A percentile compares a stretch with the other conserved stretches of the same genome.
Evolutionary conservation across 2,329 filamentous ascomycete genomes (phyloP).

Genomic region (Trichoderma semiorbis): DNA sequence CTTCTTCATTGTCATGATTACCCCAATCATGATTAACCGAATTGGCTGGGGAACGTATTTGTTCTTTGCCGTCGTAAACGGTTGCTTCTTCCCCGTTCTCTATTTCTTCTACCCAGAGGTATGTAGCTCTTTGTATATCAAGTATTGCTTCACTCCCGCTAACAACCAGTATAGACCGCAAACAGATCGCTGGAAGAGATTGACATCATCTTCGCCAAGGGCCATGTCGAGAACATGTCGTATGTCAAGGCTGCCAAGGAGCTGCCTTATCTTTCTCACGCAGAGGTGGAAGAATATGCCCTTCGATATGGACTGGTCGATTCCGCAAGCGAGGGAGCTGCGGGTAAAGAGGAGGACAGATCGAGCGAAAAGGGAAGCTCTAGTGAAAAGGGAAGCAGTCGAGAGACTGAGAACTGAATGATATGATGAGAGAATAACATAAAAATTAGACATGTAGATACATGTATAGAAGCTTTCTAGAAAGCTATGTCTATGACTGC

Average conservation of each 20-base stretch:
- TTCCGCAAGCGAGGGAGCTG: neutral
- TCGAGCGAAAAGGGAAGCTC: constrained; percentile 2
- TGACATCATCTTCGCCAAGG: constrained; percentile 59
- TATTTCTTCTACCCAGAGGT: constrained; percentile 53
- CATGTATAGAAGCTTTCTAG: neutral
- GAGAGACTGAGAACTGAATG: neutral
- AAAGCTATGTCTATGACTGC: neutral
- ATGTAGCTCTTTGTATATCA: neutral
- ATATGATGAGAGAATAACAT: neutral
- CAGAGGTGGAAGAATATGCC: constrained; percentile 51
- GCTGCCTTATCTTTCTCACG: constrained; percentile 49
- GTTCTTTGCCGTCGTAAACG: constrained; percentile 47
- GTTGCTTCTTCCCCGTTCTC: constrained; percentile 27
- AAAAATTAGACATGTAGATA: neutral
- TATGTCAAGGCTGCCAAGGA: constrained; percentile 58
- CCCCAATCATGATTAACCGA: constrained; percentile 52
- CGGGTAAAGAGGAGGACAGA: neutral
- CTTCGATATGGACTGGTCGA: constrained; percentile 8
- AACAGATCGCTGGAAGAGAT: constrained; percentile 51
- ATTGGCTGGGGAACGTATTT: constrained; percentile 52
- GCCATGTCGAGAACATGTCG: constrained; percentile 54
- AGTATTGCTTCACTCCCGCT: neutral
- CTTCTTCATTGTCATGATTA: constrained; percentile 50
- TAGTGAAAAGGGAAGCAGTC: neutral
- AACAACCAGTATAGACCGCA: constrained; percentile 9